Base-by-base conservation (phyloP, 768 basidiomycete species). In the Podaxis mareebaensis region DNA sequence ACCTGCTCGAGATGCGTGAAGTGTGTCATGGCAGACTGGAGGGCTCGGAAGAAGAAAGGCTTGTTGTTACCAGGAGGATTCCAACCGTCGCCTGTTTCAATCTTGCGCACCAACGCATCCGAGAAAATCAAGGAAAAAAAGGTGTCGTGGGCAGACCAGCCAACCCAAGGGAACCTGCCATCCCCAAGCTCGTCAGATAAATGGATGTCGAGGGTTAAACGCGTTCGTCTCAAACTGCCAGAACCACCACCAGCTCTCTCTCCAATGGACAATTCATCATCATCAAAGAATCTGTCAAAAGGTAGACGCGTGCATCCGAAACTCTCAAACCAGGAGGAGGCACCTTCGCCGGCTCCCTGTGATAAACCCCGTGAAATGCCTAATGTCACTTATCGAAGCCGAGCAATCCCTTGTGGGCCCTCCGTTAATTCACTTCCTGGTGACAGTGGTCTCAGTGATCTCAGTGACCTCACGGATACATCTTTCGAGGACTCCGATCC, bases 101-200 rank as follows among this genome's bases (percentile, higher is more conserved):
- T 55, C 15, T 28, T 51, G 39, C 62, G 55, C 20, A 44, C 26
- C 30, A n/a, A 51, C 11, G 11, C 17, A 22, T 28, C 36, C 6
- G n/a, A 17, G 22, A 65, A 57, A 44, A 44, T 44, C 8, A 70
- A 67, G 54, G 69, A 67, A 62, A 77, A 75, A 61, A 66, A 68
- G 0, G 77, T 79, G 10, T 71, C 74, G 20, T 79, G 78, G 78
- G 73, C 74, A 15, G 77, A 77, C 56, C 65, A 69, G 39, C 36
- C 10, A 57, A 40, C n/a, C 39, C 28, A 20, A 48, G 48, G 49
- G 58, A 11, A 64, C 59, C 28, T 57, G 57, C 26, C 51, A 51
- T 10, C 48, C 33, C 33, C 56, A 39, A 30, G 38, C 42, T 8
- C 38, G 24, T 54, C 39, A 4, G 15, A 58, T 54, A 24, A 24